phyloP scores from a whole-genome alignment of 1,284 basidiomycete species.

The Ceratobasidium sp. region DNA sequence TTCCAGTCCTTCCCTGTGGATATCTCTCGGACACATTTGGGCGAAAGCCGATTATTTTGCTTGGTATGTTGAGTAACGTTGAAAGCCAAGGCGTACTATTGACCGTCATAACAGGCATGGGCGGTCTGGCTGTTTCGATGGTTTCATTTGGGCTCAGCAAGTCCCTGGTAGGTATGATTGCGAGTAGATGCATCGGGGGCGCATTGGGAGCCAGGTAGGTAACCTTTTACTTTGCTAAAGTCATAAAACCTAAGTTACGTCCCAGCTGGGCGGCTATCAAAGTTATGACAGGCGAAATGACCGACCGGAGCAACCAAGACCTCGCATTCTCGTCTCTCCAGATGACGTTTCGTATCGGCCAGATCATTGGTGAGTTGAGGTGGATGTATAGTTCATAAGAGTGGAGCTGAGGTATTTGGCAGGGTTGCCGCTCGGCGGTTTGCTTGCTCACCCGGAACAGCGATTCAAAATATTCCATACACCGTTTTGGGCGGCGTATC shows the following conservation, averaged over 20 bases:
- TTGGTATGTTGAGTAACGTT: conserved; percentile 1
- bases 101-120: conserved; percentile 6
- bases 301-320: conserved; percentile 43
- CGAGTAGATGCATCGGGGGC: conserved; percentile 42
- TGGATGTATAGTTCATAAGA: not conserved
- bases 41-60: conserved; percentile 41
- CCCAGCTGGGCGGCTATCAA: conserved; percentile 40
- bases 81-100: too few species aligned
- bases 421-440: conserved; percentile 50
- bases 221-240: not conserved
- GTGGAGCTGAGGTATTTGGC: conserved; percentile 18
- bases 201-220: conserved; percentile 33
- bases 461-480: conserved; percentile 48
- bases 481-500: conserved; percentile 50
- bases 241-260: not conserved
- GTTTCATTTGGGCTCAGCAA: conserved; percentile 42
- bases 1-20: conserved; percentile 38
- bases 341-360: conserved; percentile 44
- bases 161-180: conserved; percentile 40
- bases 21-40: conserved; percentile 45
- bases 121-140: conserved; percentile 44
- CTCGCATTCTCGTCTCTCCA: conserved; percentile 35
- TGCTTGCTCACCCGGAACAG: conserved; percentile 50
- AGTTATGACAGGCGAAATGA: conserved; percentile 42
- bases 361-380: conserved; percentile 39